phyloP scores from a whole-genome alignment of 139 green algal genomes.

The Tetradesmus obliquus region DNA sequence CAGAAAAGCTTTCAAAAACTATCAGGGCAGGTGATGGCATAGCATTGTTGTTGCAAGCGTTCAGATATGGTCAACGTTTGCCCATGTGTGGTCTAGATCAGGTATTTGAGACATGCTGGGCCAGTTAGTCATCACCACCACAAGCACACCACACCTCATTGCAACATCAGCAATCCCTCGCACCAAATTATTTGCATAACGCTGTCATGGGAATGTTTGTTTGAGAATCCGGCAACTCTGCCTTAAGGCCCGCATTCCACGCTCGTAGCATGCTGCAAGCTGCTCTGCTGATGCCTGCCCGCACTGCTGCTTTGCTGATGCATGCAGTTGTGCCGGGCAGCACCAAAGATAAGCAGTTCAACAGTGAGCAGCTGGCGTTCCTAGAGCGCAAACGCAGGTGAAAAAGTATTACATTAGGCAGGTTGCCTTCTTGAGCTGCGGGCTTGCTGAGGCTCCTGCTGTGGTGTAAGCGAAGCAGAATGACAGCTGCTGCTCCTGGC shows the following conservation, averaged over 20 bases:
- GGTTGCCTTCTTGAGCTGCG: neutral
- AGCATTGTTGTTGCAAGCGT: neutral
- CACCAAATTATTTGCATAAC: neutral
- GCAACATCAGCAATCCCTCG: neutral
- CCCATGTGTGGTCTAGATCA: neutral
- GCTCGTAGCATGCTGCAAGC: neutral
- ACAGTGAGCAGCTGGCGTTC: conserved; percentile 19
- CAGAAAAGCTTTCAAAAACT: neutral
- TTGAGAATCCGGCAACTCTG: neutral
- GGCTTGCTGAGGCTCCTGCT: neutral
- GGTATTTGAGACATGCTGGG: neutral
- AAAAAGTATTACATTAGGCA: neutral
- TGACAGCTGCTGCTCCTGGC: too few species aligned
- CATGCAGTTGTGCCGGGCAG: neutral
- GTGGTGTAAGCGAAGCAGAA: too few species aligned
- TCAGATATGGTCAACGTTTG: neutral
- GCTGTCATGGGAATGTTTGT: neutral
- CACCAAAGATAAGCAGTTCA: neutral
- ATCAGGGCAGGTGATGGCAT: neutral
- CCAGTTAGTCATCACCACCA: neutral
- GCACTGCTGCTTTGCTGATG: neutral
- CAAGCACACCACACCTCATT: neutral
- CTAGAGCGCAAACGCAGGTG: conserved; percentile 15
- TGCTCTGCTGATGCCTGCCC: neutral
- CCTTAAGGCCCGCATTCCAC: neutral